Evolutionary conservation across 2,329 filamentous ascomycete species (phyloP).

Genomic region (Cladosporium sp.): DNA sequence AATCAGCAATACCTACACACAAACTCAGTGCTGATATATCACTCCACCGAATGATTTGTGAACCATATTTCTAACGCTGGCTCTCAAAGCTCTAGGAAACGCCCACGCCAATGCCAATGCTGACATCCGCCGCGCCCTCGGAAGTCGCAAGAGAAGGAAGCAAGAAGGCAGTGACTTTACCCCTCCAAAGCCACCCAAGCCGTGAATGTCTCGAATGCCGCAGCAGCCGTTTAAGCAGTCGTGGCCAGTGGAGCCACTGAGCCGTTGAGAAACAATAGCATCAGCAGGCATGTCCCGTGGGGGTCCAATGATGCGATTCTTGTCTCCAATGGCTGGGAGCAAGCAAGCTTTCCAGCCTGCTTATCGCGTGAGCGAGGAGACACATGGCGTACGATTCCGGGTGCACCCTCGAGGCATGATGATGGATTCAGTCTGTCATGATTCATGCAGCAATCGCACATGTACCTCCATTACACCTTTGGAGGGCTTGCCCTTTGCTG

Average conservation of each 20-base stretch:
- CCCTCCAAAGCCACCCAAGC: not conserved
- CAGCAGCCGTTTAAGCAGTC: conserved; percentile 4
- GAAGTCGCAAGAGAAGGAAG: not conserved
- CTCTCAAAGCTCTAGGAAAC: not conserved
- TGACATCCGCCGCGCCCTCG: not conserved
- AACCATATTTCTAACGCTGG: not conserved
- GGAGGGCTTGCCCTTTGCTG: not conserved
- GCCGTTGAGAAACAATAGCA: conserved; percentile 8
- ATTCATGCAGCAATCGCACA: not conserved
- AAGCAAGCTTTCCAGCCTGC: not conserved
- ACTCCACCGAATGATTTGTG: not conserved
- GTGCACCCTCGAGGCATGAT: not conserved
- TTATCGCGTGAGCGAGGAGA: not conserved
- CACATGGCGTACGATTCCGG: not conserved
- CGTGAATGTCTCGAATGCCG: conserved; percentile 11
- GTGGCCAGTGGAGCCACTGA: not conserved
- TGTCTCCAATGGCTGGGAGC: not conserved
- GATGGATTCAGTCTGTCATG: not conserved
- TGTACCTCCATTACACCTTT: not conserved
- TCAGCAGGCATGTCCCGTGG: not conserved
- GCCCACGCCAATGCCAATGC: not conserved
- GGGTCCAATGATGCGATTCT: not conserved
- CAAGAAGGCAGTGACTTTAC: not conserved
- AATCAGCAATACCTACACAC: not conserved
- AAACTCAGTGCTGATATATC: not conserved